Percentiles rank a stretch among this genome's conserved stretches.
Evolutionary conservation across 176 grass and related monocot species (phyloP).

Genomic region (Phyllostachys edulis): DNA sequence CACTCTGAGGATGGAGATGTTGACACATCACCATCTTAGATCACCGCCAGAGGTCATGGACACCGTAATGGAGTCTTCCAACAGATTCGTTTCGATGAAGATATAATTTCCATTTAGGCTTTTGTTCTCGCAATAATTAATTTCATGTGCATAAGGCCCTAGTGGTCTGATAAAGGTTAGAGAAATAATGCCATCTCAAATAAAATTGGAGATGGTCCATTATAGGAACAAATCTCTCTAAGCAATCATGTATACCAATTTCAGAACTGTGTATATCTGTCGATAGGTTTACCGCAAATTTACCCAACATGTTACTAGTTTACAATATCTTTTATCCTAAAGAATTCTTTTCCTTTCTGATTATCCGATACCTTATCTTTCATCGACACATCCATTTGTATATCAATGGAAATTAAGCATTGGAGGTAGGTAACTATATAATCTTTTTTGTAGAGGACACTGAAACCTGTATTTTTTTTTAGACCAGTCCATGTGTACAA

Average conservation of each 20-base stretch:
- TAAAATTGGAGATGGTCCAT: slow-evolving; percentile 43
- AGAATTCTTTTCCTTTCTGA: slow-evolving; percentile 2
- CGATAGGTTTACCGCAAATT: slow-evolving; percentile 26
- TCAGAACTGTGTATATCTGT: slow-evolving; percentile 48
- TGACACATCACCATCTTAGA: slow-evolving; percentile 51
- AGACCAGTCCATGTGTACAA: neutral
- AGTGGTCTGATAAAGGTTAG: slow-evolving; percentile 48
- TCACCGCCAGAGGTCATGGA: slow-evolving; percentile 9
- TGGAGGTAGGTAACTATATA: neutral
- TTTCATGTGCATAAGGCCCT: slow-evolving; percentile 52
- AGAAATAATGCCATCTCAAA: slow-evolving; percentile 42
- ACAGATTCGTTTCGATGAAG: slow-evolving; percentile 25
- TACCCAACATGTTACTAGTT: slow-evolving; percentile 45
- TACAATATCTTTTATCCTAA: slow-evolving; percentile 15
- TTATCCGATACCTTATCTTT: neutral
- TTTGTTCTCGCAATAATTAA: slow-evolving; percentile 40
- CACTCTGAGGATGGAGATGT: slow-evolving; percentile 73
- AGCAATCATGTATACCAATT: slow-evolving; percentile 38
- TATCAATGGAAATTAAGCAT: neutral
- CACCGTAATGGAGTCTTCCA: slow-evolving; percentile 5
- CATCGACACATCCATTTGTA: neutral
- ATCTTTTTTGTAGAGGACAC: neutral
- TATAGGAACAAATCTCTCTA: slow-evolving; percentile 38
- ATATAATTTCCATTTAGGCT: slow-evolving; percentile 45
- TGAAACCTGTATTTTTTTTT: neutral